These are phyloP conservation scores for Pseudotsuga menziesii DNA, from an alignment of 75 land plant species.

Conservation along the genomic window DNA sequence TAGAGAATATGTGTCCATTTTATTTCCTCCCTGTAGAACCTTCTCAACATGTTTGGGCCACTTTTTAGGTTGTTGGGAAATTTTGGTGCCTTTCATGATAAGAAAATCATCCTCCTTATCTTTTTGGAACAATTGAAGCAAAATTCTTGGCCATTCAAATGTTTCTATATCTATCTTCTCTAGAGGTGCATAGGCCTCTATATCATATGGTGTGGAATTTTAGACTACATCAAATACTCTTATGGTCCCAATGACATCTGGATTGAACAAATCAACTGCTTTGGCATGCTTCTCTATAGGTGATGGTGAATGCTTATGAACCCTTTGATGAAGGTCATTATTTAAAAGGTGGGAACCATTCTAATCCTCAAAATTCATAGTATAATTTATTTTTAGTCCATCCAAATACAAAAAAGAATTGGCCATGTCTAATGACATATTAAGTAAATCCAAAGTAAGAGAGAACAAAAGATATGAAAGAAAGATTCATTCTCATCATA, in stretches of 20 bases:
- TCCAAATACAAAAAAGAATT: no score
- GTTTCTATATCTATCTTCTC: constrained; percentile 13
- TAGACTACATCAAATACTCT: not conserved
- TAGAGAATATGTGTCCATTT: not conserved
- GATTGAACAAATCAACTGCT: not conserved
- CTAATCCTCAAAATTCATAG: not conserved
- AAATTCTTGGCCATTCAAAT: constrained; percentile 28
- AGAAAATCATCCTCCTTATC: constrained; percentile 35
- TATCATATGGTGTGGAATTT: not conserved
- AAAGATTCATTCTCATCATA: no score
- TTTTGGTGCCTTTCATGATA: constrained; percentile 25
- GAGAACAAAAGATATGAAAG: no score
- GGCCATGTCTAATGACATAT: not conserved
- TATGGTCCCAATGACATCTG: not conserved
- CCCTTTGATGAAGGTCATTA: not conserved
- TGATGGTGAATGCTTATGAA: not conserved
- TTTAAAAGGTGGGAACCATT: not conserved
- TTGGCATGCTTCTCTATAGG: not conserved
- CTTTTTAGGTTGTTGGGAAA: constrained; percentile 32
- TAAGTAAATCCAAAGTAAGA: no score
- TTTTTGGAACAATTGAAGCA: constrained; percentile 18
- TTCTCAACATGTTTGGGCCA: constrained; percentile 23
- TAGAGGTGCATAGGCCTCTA: not conserved
- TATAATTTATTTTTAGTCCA: not conserved
- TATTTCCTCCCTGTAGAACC: constrained; percentile 14